A percentile compares a stretch with the other conserved stretches of the same genome.
These are phyloP conservation scores for Penicillium sp. DNA, from an alignment of 2,329 filamentous ascomycete genomes.

Conservation along the genomic window DNA sequence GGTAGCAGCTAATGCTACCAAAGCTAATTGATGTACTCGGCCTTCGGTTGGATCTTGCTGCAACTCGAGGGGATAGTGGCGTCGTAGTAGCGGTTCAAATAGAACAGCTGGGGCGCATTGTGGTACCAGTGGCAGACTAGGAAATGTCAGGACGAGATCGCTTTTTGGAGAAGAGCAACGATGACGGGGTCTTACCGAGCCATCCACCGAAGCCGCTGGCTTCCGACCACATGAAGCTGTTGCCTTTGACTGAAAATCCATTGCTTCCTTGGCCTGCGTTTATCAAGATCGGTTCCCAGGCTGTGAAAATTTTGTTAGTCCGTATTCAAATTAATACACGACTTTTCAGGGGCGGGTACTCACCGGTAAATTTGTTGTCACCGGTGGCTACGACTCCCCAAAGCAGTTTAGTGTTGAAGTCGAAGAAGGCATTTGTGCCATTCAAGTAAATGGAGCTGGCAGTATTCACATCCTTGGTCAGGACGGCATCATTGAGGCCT, in stretches of 20 bases:
- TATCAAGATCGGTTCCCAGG: slow-evolving; percentile 36
- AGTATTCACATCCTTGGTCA: slow-evolving; percentile 22
- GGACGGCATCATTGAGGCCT: slow-evolving; percentile 14
- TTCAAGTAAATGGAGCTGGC: slow-evolving; percentile 33
- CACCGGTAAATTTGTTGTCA: slow-evolving; percentile 35
- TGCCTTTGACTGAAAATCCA: slow-evolving; percentile 31
- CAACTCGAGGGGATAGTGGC: slow-evolving; percentile 32
- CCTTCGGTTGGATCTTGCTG: slow-evolving; percentile 29
- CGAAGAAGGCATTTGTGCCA: slow-evolving; percentile 31
- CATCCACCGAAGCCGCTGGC: slow-evolving; percentile 35
- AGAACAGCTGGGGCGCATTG: slow-evolving; percentile 36
- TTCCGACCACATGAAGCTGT: slow-evolving; percentile 28
- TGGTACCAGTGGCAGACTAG: slow-evolving; percentile 34
- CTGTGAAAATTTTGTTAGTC: slow-evolving; percentile 17
- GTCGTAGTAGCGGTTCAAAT: slow-evolving; percentile 25
- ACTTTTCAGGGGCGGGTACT: slow-evolving; percentile 11
- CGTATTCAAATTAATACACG: background rate
- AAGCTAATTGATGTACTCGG: slow-evolving; percentile 25
- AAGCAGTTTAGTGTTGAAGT: slow-evolving; percentile 26
- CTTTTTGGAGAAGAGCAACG: background rate
- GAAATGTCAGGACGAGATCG: no score
- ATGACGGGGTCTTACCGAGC: slow-evolving; percentile 32
- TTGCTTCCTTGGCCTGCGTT: slow-evolving; percentile 27
- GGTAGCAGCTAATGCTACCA: no score
- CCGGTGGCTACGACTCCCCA: slow-evolving; percentile 31